A percentile compares a stretch with the other conserved stretches of the same genome.
Conservation (phyloP, 306 rosid species). For the Rosa chinensis region DNA sequence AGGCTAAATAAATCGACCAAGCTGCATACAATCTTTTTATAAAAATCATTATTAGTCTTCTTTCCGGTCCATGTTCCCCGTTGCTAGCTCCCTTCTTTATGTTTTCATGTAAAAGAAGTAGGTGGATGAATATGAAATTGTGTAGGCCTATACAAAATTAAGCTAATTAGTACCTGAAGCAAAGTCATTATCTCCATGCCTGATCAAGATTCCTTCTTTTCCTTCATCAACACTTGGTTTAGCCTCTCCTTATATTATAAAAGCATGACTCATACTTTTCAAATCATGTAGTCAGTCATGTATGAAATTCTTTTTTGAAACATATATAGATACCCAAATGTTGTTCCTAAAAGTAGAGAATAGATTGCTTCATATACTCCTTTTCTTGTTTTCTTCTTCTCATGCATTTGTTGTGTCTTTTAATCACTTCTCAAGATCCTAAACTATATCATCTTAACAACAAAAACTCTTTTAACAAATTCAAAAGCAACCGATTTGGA, state of each 20-base stretch:
- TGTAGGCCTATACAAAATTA: conserved; percentile 6
- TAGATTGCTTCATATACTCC: conserved; percentile 69
- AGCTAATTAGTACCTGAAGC: conserved; percentile 72
- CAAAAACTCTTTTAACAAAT: too few relatives aligned
- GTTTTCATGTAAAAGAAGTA: conserved; percentile 28
- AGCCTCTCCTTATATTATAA: conserved; percentile 75
- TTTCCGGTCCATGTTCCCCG: conserved; percentile 99
- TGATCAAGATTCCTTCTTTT: conserved; percentile 94
- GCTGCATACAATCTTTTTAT: conserved; percentile 80
- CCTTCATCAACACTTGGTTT: conserved; percentile 96
- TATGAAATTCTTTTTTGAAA: conserved; percentile 19
- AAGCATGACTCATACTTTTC: conserved; percentile 20
- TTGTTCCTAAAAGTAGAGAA: conserved; percentile 12
- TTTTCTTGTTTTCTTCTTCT: conserved; percentile 98
- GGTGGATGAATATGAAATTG: conserved; percentile 19
- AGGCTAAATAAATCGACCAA: conserved; percentile 20
- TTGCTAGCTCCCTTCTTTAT: conserved; percentile 97
- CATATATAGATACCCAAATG: conserved; percentile 18
- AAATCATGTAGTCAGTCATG: conserved; percentile 19
- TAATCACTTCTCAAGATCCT: too few relatives aligned
- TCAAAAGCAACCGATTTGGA: too few relatives aligned
- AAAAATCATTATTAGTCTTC: conserved; percentile 95
- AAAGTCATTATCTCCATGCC: conserved; percentile 99
- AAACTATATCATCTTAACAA: too few relatives aligned
- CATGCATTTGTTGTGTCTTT: conserved; percentile 92